Base-by-base conservation (phyloP, 495 filamentous ascomycete genomes). In the Halenospora varia region DNA sequence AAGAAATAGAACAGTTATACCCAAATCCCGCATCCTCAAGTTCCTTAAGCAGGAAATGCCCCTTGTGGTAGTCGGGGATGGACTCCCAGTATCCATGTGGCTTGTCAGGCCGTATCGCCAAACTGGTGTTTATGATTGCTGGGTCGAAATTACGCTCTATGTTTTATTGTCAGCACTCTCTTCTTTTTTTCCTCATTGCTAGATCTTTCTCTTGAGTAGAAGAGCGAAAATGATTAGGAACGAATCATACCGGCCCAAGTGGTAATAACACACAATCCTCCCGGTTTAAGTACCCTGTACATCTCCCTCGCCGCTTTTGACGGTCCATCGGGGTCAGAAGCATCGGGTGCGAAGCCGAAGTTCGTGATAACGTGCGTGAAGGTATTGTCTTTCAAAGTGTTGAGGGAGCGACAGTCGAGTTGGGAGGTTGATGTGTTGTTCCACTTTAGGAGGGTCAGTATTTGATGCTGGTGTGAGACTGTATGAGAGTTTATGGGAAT, bases 331-430 rank as follows among this genome's bases (percentile, higher is more conserved):
- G 2, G 20, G 39, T 58, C 63, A 10, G 53, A 51, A 3, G 35
- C n/a, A 10, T 20, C 19, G 11, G 26, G 18, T 11, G 53, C 22
- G 18, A 61, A 51, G 13, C 51, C 55, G 25, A 52, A 46, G 50
- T 87, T 81, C 19, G 82, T 77, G 53, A 90, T 78, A 51, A 72
- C 73, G 18, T 80, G 82, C 4, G 78, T 77, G 46, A 88, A 77
- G 51, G 75, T 71, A 11, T 79, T 72, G 1, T 92, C 90, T 66
- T 90, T 96, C 3, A 91, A 62, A 3, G 80, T 64, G 68, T 71
- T 35, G 26, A 71, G 58, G 46, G 54, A 25, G 9, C 52, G 15
- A n/a, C 39, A 15, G 35, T 60, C 42, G 2, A 50, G 17, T 1
- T 56, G 52, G 10, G 52, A 45, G 11, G 25, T 59, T 9, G 53